These are phyloP conservation scores for Pyronema domesticum DNA, from an alignment of 495 filamentous ascomycete genomes.

Conservation along the genomic window DNA sequence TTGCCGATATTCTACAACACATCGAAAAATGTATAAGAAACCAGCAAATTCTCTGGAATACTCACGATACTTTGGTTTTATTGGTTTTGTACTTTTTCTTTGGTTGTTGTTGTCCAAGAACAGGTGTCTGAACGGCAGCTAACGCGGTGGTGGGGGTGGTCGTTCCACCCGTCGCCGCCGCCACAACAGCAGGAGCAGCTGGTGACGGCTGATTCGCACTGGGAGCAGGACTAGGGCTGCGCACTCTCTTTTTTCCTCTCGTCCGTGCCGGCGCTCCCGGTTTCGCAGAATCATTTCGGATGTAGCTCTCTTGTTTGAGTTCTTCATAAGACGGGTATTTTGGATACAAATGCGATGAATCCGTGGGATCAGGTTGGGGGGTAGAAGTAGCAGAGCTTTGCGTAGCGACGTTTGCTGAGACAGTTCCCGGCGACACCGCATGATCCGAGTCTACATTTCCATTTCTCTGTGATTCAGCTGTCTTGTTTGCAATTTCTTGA, in stretches of 20 bases:
- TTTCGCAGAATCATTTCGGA: constrained; percentile 19
- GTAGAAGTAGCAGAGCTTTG: background rate
- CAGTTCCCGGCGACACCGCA: background rate
- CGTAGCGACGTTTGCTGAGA: background rate
- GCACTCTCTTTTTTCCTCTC: constrained; percentile 20
- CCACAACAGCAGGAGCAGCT: constrained; percentile 10
- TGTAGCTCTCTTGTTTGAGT: constrained; percentile 18
- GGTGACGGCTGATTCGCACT: constrained; percentile 11
- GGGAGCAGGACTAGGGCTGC: constrained; percentile 9
- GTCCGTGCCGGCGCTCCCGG: constrained; percentile 6
- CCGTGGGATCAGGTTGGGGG: background rate
- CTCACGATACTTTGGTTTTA: constrained; percentile 23
- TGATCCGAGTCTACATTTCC: background rate
- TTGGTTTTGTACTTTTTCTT: constrained; percentile 21
- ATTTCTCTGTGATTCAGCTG: background rate
- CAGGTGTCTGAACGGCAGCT: constrained; percentile 2
- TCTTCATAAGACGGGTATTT: constrained; percentile 18
- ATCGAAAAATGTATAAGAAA: constrained; percentile 6
- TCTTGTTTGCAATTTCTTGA: background rate
- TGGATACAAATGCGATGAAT: background rate
- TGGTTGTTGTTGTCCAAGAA: constrained; percentile 15
- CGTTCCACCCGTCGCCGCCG: background rate
- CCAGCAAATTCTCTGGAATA: constrained; percentile 12
- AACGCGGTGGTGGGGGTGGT: constrained; percentile 8
- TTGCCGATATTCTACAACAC: constrained; percentile 2